These are phyloP conservation scores for Aspergillus coremiiformis DNA, from an alignment of 495 filamentous ascomycete genomes.

Conservation along the genomic window DNA sequence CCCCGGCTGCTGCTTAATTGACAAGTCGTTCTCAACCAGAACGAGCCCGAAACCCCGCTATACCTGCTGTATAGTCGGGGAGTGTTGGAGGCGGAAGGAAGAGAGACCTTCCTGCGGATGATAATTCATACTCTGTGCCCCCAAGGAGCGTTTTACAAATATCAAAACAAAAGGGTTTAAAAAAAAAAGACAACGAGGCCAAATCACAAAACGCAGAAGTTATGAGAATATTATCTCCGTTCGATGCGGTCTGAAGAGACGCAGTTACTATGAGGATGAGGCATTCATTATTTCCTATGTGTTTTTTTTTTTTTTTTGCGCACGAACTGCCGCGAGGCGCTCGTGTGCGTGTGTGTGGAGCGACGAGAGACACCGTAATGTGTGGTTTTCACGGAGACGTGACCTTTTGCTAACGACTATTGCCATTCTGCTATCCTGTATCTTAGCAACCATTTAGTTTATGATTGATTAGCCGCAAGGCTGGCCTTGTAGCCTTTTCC, in stretches of 20 bases:
- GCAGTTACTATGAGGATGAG: slow-evolving; percentile 8
- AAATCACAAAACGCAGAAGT: slow-evolving; percentile 9
- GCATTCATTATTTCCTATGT: slow-evolving; percentile 6
- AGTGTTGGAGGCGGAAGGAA: slow-evolving; percentile 1
- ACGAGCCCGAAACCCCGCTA: slow-evolving; percentile 7
- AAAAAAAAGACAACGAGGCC: slow-evolving; percentile 7
- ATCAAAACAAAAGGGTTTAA: too few species aligned
- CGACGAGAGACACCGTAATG: slow-evolving; percentile 17
- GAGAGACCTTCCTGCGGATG: slow-evolving; percentile 12
- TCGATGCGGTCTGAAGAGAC: slow-evolving; percentile 13
- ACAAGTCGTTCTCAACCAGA: slow-evolving; percentile 18
- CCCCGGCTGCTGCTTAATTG: slow-evolving; percentile 29
- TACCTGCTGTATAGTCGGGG: slow-evolving; percentile 2
- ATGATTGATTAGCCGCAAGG: slow-evolving; percentile 28
- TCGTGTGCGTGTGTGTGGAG: slow-evolving; percentile 9
- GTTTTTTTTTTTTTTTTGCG: slow-evolving; percentile 11
- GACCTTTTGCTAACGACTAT: slow-evolving; percentile 34
- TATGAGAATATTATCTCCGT: slow-evolving; percentile 16
- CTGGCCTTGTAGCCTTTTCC: slow-evolving; percentile 22
- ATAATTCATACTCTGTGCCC: slow-evolving; percentile 6
- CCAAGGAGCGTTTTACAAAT: slow-evolving; percentile 3
- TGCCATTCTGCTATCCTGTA: slow-evolving; percentile 40
- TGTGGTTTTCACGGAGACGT: slow-evolving; percentile 18
- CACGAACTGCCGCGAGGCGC: slow-evolving; percentile 13
- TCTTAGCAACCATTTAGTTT: slow-evolving; percentile 44